These are phyloP conservation scores for Lycium ferocissimum DNA, from an alignment of 257 asterid species.

Conservation along the genomic window DNA sequence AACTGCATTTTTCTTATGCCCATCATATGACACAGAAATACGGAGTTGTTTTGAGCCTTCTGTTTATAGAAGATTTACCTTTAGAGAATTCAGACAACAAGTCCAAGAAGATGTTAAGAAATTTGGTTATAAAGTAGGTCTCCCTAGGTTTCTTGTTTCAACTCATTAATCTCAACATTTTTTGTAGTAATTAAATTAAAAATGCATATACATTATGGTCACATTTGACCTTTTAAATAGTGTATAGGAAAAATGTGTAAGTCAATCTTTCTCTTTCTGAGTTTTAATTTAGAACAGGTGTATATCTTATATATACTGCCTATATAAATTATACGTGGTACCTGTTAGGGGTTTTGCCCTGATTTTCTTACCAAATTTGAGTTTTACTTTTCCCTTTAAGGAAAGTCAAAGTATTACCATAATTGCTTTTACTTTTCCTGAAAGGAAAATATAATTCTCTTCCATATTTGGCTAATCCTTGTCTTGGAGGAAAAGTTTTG, in stretches of 20 bases:
- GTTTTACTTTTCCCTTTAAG: too few relatives aligned
- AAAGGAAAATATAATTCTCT: too few relatives aligned
- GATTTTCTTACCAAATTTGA: too few relatives aligned
- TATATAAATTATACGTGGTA: background rate
- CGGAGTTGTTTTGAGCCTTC: conserved; percentile 57
- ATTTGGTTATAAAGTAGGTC: conserved; percentile 83
- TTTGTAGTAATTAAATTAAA: background rate
- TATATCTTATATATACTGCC: background rate
- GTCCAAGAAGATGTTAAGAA: conserved; percentile 80
- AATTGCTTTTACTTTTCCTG: too few relatives aligned
- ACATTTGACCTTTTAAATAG: background rate
- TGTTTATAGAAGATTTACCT: conserved; percentile 69
- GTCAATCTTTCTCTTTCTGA: background rate
- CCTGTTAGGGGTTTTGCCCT: too few relatives aligned
- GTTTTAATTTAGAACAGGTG: background rate
- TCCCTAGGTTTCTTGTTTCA: conserved; percentile 61
- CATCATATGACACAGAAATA: conserved; percentile 74
- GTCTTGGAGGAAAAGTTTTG: too few relatives aligned
- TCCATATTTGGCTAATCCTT: too few relatives aligned
- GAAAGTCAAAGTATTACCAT: too few relatives aligned
- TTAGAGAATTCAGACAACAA: conserved; percentile 76
- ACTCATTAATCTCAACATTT: conserved; percentile 2
- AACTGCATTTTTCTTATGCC: conserved; percentile 83
- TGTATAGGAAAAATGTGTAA: background rate
- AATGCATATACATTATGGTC: background rate